Percentiles rank a stretch among this genome's conserved stretches.
Conservation (phyloP, 768 basidiomycete genomes). For the Mycena vulgaris region DNA sequence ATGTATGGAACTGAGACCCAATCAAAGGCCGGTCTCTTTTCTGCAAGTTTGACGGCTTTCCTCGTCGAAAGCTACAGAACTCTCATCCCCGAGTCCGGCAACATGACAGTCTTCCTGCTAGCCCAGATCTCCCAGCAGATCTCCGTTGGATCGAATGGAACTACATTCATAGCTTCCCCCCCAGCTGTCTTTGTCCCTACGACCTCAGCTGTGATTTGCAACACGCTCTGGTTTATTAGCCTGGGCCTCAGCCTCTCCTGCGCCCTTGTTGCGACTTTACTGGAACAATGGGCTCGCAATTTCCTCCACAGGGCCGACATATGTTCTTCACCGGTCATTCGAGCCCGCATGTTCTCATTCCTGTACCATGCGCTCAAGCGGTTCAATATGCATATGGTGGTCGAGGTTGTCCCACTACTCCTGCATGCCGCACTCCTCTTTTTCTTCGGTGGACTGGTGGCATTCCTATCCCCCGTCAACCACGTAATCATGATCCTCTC, state of each 20-base stretch:
- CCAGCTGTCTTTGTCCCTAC: not conserved
- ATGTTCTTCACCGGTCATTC: too few relatives aligned
- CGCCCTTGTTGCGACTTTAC: constrained; percentile 17
- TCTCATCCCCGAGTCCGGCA: not conserved
- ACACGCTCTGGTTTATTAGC: constrained; percentile 22
- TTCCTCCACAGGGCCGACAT: too few relatives aligned
- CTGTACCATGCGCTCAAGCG: constrained; percentile 21
- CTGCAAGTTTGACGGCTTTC: constrained; percentile 3
- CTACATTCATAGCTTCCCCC: too few relatives aligned
- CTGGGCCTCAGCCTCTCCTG: constrained; percentile 16
- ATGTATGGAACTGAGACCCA: not conserved
- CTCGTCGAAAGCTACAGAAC: not conserved
- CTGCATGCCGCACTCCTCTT: constrained; percentile 16
- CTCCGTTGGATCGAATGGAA: too few relatives aligned
- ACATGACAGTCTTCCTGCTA: too few relatives aligned
- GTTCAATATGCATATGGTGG: constrained; percentile 18
- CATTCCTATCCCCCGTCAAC: constrained; percentile 9
- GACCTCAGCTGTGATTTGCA: constrained; percentile 16
- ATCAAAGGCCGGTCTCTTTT: not conserved
- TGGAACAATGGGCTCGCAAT: too few relatives aligned
- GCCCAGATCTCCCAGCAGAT: too few relatives aligned
- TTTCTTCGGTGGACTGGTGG: constrained; percentile 16
- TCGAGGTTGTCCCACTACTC: constrained; percentile 11
- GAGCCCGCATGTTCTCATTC: too few relatives aligned
- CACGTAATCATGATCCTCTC: not conserved